Conservation (phyloP, 495 filamentous ascomycete species). For the Aspergillus hancockii region DNA sequence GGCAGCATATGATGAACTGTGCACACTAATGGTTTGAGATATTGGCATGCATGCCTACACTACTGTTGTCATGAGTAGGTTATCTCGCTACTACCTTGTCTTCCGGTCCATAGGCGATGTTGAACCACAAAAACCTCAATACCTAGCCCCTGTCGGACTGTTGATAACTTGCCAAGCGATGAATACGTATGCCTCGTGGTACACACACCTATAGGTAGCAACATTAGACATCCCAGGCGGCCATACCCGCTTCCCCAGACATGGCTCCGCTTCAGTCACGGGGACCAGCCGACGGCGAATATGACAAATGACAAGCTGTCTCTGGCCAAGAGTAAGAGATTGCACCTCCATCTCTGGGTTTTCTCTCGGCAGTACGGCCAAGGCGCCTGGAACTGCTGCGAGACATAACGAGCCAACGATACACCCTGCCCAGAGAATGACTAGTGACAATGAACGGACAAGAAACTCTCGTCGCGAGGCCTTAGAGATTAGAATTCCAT, state of each 20-base stretch:
- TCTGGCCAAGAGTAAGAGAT: conserved; percentile 1
- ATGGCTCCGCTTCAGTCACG: not conserved
- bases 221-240: not conserved
- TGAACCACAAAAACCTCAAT: not conserved
- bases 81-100: not conserved
- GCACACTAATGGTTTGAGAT: not conserved
- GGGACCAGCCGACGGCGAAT: not conserved
- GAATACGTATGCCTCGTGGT: conserved; percentile 1
- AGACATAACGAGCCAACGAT: conserved; percentile 10
- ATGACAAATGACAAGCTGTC: not conserved
- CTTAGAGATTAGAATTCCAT: not conserved
- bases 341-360: not conserved
- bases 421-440: conserved; percentile 6
- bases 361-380: conserved; percentile 20
- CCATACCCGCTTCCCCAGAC: conserved; percentile 1
- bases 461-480: not conserved
- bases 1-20: not conserved
- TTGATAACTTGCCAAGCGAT: not conserved
- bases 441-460: not conserved
- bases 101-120: not conserved
- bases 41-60: not conserved
- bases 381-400: conserved; percentile 11
- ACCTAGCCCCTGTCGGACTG: not conserved
- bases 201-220: not conserved
- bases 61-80: not conserved